phyloP scores from a whole-genome alignment of 2,329 filamentous ascomycete genomes.

The Rutstroemia sp. region DNA sequence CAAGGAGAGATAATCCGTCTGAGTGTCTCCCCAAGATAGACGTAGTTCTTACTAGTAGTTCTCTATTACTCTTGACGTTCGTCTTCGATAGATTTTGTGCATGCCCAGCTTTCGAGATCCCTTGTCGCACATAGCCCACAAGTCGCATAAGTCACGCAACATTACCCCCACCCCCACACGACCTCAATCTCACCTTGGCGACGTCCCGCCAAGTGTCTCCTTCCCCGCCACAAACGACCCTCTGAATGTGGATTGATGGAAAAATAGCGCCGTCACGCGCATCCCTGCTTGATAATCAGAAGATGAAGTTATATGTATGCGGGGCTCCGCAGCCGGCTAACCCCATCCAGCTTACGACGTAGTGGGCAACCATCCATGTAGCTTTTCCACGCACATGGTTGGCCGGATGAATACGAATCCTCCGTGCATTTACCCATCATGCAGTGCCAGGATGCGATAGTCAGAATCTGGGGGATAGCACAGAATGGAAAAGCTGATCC shows the following conservation, averaged over 20 bases:
- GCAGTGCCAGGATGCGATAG: not conserved
- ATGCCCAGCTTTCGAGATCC: no score
- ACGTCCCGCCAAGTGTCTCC: not conserved
- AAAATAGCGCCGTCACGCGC: not conserved
- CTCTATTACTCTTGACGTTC: no score
- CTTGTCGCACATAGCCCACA: no score
- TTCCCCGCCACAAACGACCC: not conserved
- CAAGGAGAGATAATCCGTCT: no score
- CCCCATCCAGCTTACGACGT: not conserved
- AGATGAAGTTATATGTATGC: not conserved
- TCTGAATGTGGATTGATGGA: not conserved
- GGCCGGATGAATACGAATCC: not conserved
- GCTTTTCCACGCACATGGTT: not conserved
- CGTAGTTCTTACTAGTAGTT: no score
- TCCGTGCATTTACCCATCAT: not conserved
- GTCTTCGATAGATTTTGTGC: no score
- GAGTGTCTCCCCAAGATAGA: no score
- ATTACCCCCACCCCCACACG: no score
- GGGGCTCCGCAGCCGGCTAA: slow-evolving; percentile 1
- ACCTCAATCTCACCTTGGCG: not conserved
- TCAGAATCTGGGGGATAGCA: not conserved
- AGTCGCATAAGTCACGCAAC: no score
- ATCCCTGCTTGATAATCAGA: not conserved
- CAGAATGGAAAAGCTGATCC: not conserved
- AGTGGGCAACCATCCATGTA: not conserved